Evolutionary conservation across 148 eudicot genomes (phyloP).

Genomic region (Polygonum maritimum): DNA sequence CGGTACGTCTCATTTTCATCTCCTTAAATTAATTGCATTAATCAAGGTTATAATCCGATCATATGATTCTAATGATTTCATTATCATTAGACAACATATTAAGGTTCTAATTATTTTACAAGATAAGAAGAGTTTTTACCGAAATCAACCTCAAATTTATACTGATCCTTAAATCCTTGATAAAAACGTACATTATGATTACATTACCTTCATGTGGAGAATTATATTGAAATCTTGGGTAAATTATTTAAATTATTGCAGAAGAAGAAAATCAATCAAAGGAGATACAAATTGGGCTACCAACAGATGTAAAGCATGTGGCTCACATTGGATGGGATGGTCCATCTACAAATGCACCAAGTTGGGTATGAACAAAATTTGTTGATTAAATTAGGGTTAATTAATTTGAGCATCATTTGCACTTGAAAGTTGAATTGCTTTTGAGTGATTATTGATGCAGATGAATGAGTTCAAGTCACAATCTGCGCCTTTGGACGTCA

Average conservation of each 20-base stretch:
- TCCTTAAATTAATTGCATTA: too few relatives aligned
- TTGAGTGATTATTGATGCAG: constrained; percentile 22
- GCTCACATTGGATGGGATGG: constrained; percentile 91
- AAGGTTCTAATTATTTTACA: too few relatives aligned
- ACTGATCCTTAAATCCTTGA: too few relatives aligned
- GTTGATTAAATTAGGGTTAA: not conserved
- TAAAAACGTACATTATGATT: too few relatives aligned
- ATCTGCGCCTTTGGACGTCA: constrained; percentile 1
- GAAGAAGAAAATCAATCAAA: constrained; percentile 54
- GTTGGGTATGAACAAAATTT: constrained; percentile 50
- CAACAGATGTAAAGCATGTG: constrained; percentile 92
- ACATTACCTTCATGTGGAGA: too few relatives aligned
- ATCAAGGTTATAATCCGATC: too few relatives aligned
- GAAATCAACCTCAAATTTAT: too few relatives aligned
- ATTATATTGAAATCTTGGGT: too few relatives aligned
- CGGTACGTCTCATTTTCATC: constrained; percentile 21
- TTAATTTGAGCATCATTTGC: not conserved
- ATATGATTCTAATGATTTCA: too few relatives aligned
- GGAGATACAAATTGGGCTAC: constrained; percentile 70
- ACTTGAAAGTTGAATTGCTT: not conserved
- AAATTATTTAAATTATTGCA: constrained; percentile 14
- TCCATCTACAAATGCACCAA: constrained; percentile 47
- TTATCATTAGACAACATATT: too few relatives aligned
- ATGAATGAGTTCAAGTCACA: constrained; percentile 59
- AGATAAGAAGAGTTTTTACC: too few relatives aligned